These are phyloP conservation scores for Thuidium tamariscinum DNA, from an alignment of 225 moss, liverwort and hornwort species.

Conservation along the genomic window DNA sequence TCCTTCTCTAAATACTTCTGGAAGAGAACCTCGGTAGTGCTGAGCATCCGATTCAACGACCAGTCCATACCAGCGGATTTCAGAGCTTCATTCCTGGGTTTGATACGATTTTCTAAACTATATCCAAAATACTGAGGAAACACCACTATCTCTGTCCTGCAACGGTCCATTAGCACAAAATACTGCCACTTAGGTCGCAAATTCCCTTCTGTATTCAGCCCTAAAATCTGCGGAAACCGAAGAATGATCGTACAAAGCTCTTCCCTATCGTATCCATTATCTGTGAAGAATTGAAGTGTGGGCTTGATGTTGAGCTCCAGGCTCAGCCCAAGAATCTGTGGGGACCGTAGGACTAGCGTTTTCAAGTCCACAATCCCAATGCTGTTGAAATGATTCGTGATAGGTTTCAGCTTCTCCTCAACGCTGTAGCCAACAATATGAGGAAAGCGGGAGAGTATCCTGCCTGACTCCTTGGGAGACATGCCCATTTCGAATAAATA, in stretches of 20 bases:
- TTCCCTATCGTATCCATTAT: conserved; percentile 28
- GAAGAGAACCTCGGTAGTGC: conserved; percentile 24
- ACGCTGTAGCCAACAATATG: conserved; percentile 60
- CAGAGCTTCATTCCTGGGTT: conserved; percentile 30
- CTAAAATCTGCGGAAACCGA: conserved; percentile 57
- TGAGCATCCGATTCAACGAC: conserved; percentile 60
- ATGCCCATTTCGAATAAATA: conserved; percentile 42
- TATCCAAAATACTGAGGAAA: conserved; percentile 76
- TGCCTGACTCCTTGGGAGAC: conserved; percentile 25
- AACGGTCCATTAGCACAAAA: conserved; percentile 23
- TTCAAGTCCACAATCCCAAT: conserved; percentile 47
- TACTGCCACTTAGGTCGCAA: conserved; percentile 48
- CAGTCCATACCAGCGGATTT: conserved; percentile 13
- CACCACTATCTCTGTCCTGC: conserved; percentile 27
- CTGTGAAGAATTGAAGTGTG: conserved; percentile 41
- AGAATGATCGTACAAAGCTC: conserved; percentile 34
- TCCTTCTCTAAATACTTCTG: conserved; percentile 27
- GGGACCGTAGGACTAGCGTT: conserved; percentile 37
- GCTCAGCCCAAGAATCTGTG: conserved; percentile 57
- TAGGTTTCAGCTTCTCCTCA: conserved; percentile 51
- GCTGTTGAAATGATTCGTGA: conserved; percentile 31
- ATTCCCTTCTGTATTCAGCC: conserved; percentile 42
- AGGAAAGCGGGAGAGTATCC: conserved; percentile 48
- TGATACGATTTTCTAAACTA: conserved; percentile 51
- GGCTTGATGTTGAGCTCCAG: conserved; percentile 71